Base-by-base conservation (phyloP, 305 asterid genomes). In the Solanum chacoense region DNA sequence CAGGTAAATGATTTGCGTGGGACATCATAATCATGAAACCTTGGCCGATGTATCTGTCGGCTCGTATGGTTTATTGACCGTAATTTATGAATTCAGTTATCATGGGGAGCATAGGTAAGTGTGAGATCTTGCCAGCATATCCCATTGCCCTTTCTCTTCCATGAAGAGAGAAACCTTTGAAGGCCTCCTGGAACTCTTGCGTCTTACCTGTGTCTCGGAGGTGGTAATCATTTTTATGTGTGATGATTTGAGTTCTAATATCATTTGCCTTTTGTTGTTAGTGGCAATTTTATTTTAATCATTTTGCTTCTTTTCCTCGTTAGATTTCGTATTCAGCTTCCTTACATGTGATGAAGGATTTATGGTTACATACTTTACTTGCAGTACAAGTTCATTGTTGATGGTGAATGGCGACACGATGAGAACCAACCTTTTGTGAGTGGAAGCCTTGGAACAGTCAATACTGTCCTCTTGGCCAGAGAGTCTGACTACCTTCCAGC, bases 321-420 rank as follows among this genome's bases (percentile, higher is more conserved):
- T 55, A n/a, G 50, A 50, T 32, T 32, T 16, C 2, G 77, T 59
- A 77, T 45, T 42, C 18, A 78, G 20, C 85, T 35, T 35, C 85
- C 76, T 71, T 24, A 85, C n/a, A 40, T 13, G 18, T 55, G 87
- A 84, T 84, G 38, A 50, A 37, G 40, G 81, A 88, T 76, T 75
- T 88, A 32, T 13, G 89, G n/a, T 65, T 88, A 37, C 89, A 32
- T 69, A 76, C 83, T 75, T 93, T 40, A 87, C 85, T 75, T 93
- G 94, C 98, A 97, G 99, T 97, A 93, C 93, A 97, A 96, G 91
- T 97, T 95, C 92, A 92, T 96, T 78, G 99, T 97, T 90, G 99
- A 97, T 93, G 99, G 99, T 89, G 99, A 96, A 88, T 95, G 98
- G 96, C 93, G 97, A 85, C 98, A 97, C 84, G 99, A 97, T 85